Evolutionary conservation across 768 basidiomycete genomes (phyloP).

Genomic region (Psilocybe azurescens): DNA sequence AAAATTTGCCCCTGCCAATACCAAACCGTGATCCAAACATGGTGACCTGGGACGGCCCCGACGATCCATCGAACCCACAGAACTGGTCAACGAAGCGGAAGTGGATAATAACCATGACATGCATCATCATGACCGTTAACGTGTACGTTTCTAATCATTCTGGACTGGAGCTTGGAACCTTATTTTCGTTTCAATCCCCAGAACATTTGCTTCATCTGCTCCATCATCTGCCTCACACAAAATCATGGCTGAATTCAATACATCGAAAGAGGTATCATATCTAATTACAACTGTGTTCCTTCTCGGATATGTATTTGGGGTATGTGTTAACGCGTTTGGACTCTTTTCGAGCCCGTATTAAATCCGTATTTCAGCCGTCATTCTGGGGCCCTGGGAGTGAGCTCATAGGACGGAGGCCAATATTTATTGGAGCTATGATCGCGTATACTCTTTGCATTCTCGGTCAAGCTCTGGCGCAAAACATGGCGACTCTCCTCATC

Average conservation of each 20-base stretch:
- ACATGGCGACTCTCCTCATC: slow-evolving; percentile 61
- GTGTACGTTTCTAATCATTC: slow-evolving; percentile 44
- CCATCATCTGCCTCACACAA: slow-evolving; percentile 44
- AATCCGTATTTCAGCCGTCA: slow-evolving; percentile 41
- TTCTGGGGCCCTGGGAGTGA: slow-evolving; percentile 70
- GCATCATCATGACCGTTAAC: slow-evolving; percentile 56
- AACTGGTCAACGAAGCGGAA: slow-evolving; percentile 53
- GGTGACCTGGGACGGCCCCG: slow-evolving; percentile 59
- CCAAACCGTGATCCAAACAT: slow-evolving; percentile 36
- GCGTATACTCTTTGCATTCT: slow-evolving; percentile 60
- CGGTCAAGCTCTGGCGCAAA: slow-evolving; percentile 63
- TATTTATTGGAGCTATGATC: slow-evolving; percentile 56
- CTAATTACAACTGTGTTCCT: slow-evolving; percentile 56
- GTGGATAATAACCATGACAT: slow-evolving; percentile 51
- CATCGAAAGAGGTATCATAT: slow-evolving; percentile 49
- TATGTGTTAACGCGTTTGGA: slow-evolving; percentile 25
- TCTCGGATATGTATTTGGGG: slow-evolving; percentile 55
- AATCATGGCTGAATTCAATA: slow-evolving; percentile 45
- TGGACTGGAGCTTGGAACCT: neutral
- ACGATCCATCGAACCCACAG: slow-evolving; percentile 62
- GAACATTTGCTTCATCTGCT: slow-evolving; percentile 66
- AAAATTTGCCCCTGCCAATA: slow-evolving; percentile 9
- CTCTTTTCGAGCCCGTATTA: neutral
- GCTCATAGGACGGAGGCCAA: slow-evolving; percentile 55
- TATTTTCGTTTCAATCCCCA: slow-evolving; percentile 21